phyloP scores from a whole-genome alignment of 768 basidiomycete species.

The Trichaptum fuscoviolaceum region DNA sequence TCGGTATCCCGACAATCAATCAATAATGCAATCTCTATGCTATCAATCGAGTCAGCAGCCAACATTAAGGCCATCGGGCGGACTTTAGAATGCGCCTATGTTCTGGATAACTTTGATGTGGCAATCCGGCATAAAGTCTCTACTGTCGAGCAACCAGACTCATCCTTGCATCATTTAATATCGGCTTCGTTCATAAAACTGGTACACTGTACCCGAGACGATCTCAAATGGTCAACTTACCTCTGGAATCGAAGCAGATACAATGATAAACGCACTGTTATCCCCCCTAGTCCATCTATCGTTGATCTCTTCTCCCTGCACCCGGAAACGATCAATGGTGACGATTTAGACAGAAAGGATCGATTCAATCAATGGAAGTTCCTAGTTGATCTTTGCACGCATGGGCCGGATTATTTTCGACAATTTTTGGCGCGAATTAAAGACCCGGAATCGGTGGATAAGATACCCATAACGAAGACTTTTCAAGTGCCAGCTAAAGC shows the following conservation, averaged over 20 bases:
- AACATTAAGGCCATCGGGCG: slow-evolving; percentile 18
- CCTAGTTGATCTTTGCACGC: slow-evolving; percentile 19
- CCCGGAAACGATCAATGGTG: not conserved
- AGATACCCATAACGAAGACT: slow-evolving; percentile 16
- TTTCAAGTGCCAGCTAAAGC: slow-evolving; percentile 15
- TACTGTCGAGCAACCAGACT: no score
- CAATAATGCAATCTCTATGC: slow-evolving; percentile 17
- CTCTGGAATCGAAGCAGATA: no score
- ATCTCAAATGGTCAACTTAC: no score
- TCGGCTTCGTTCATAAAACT: no score
- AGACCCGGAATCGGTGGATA: slow-evolving; percentile 14
- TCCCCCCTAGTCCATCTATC: no score
- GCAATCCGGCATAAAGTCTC: no score
- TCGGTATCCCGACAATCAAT: not conserved
- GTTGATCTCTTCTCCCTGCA: slow-evolving; percentile 3
- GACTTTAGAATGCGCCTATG: slow-evolving; percentile 24
- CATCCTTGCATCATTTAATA: no score
- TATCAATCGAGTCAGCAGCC: slow-evolving; percentile 20
- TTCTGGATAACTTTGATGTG: slow-evolving; percentile 37
- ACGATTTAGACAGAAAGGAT: not conserved
- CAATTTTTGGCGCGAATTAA: slow-evolving; percentile 6
- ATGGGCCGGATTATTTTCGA: slow-evolving; percentile 19
- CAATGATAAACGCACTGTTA: no score
- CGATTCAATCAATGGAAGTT: slow-evolving; percentile 21
- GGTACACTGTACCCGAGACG: no score